These are phyloP conservation scores for Candida freyschussii DNA, from an alignment of 1,139 yeast species.

Conservation along the genomic window DNA sequence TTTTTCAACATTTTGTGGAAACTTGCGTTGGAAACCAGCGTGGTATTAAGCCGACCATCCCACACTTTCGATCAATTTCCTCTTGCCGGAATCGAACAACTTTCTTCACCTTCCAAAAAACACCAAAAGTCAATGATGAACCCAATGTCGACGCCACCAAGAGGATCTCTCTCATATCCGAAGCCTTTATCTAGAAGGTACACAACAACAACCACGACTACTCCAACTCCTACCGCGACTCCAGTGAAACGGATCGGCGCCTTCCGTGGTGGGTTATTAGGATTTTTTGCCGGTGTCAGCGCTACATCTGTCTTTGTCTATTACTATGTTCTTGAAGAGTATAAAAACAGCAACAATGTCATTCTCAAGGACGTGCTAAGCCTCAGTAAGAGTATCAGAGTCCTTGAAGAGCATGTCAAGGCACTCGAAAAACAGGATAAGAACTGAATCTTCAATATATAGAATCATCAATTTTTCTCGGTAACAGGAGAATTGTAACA, in stretches of 20 bases:
- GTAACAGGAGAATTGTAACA: no score
- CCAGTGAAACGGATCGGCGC: conserved; percentile 47
- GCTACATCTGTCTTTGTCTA: conserved; percentile 73
- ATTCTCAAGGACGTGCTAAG: conserved; percentile 71
- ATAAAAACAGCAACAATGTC: conserved; percentile 65
- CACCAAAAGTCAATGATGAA: no score
- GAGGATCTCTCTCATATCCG: no score
- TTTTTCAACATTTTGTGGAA: no score
- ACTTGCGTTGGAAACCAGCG: no score
- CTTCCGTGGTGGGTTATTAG: conserved; percentile 65
- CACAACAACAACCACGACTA: conserved; percentile 30
- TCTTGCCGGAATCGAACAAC: no score
- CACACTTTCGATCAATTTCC: no score
- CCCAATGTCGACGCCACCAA: no score
- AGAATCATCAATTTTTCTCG: no score
- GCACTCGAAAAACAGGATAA: conserved; percentile 39
- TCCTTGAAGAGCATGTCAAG: conserved; percentile 63
- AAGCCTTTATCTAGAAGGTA: conserved; percentile 25
- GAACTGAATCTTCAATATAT: neutral
- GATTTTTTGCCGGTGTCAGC: conserved; percentile 74
- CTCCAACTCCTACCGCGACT: conserved; percentile 5
- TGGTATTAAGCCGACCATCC: no score
- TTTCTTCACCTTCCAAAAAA: no score
- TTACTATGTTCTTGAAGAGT: conserved; percentile 73
- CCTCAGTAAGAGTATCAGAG: conserved; percentile 61